Evolutionary conservation across 2,329 filamentous ascomycete species (phyloP).

Genomic region (Lizonia empirigonia): DNA sequence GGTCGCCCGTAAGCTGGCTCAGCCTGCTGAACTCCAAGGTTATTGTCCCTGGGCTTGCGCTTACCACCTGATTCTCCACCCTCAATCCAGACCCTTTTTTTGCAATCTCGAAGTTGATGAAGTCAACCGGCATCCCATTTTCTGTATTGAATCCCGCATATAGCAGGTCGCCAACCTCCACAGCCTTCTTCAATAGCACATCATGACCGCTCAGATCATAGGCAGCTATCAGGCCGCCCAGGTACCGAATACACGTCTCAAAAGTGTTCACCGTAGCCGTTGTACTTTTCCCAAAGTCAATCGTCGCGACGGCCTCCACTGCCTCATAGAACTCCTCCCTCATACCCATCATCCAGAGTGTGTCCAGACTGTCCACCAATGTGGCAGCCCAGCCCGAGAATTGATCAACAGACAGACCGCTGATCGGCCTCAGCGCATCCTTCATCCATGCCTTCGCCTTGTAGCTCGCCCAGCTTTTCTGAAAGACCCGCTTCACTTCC

Average conservation of each 20-base stretch:
- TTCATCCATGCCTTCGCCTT: slow-evolving; percentile 67
- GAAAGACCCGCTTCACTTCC: slow-evolving; percentile 41
- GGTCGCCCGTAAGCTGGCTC: slow-evolving; percentile 79
- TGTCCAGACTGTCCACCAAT: slow-evolving; percentile 70
- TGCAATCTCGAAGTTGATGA: slow-evolving; percentile 52
- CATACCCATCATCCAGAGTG: slow-evolving; percentile 84
- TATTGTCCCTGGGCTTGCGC: slow-evolving; percentile 64
- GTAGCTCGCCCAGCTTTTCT: slow-evolving; percentile 62
- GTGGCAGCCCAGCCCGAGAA: slow-evolving; percentile 73
- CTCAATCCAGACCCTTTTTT: slow-evolving; percentile 59
- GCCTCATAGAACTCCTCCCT: slow-evolving; percentile 81
- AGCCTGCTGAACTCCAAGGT: slow-evolving; percentile 88
- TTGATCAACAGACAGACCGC: slow-evolving; percentile 58
- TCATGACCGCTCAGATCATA: slow-evolving; percentile 83
- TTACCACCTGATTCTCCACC: slow-evolving; percentile 55
- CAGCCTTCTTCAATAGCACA: slow-evolving; percentile 74
- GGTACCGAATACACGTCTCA: slow-evolving; percentile 87
- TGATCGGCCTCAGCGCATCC: slow-evolving; percentile 67
- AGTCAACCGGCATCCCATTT: slow-evolving; percentile 80
- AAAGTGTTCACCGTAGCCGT: slow-evolving; percentile 81
- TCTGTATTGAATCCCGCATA: slow-evolving; percentile 87
- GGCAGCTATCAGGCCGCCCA: slow-evolving; percentile 82
- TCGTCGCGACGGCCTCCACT: slow-evolving; percentile 68
- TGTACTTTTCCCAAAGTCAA: slow-evolving; percentile 80
- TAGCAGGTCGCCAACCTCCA: slow-evolving; percentile 77